These are phyloP conservation scores for Nymphaea colorata DNA, from an alignment of 164 flowering plant genomes.

Conservation along the genomic window DNA sequence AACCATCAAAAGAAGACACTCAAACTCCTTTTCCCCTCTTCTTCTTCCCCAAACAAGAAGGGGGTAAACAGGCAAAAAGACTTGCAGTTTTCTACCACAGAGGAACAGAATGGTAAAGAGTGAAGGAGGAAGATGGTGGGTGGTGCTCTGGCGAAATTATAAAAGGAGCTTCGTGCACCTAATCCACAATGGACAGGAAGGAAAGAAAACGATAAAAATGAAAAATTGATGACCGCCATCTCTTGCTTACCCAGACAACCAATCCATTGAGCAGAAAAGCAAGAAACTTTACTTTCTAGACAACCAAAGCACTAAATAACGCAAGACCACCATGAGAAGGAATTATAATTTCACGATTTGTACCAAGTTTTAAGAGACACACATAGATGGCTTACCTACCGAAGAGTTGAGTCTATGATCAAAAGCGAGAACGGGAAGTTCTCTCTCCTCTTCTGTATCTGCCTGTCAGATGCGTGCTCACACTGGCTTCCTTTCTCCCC, in stretches of 20 bases:
- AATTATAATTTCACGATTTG: too few relatives aligned
- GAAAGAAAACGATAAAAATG: too few relatives aligned
- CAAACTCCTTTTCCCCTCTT: not conserved
- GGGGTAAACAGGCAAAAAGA: not conserved
- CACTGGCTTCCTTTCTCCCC: too few relatives aligned
- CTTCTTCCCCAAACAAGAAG: not conserved
- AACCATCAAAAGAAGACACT: not conserved
- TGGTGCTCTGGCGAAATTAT: not conserved
- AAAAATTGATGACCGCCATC: too few relatives aligned
- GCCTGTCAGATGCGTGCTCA: too few relatives aligned
- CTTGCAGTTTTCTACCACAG: too few relatives aligned
- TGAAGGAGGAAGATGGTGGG: not conserved
- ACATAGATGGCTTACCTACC: too few relatives aligned
- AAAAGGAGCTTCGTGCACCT: not conserved
- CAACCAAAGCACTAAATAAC: not conserved
- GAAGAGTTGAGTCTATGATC: too few relatives aligned
- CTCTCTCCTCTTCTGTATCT: too few relatives aligned
- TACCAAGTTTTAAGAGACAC: too few relatives aligned
- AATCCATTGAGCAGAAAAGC: not conserved
- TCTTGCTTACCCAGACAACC: not conserved
- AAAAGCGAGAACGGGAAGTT: too few relatives aligned
- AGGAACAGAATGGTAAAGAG: not conserved
- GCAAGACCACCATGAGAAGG: not conserved
- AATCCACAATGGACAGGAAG: not conserved
- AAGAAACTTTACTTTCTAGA: not conserved